A percentile compares a stretch with the other conserved stretches of the same genome.
phyloP scores from a whole-genome alignment of 768 basidiomycete genomes.

The Leccinum subgranulosum region DNA sequence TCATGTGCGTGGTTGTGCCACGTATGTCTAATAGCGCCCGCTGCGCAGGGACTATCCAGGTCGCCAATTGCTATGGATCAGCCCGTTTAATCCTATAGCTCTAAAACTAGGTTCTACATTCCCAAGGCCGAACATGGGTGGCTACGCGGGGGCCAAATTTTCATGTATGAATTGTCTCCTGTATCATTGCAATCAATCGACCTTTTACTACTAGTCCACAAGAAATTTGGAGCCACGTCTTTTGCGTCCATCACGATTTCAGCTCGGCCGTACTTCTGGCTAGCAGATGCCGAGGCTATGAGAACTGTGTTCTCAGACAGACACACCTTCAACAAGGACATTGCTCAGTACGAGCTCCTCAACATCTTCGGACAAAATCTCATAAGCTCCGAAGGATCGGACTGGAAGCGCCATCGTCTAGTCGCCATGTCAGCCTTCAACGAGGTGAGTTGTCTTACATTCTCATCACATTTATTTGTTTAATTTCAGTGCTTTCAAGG shows the following conservation, averaged over 20 bases:
- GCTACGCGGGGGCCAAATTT: constrained; percentile 34
- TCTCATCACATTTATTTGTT: background rate
- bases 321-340: constrained; percentile 32
- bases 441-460: constrained; percentile 31
- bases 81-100: constrained; percentile 30
- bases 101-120: constrained; percentile 30
- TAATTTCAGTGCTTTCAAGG: constrained; percentile 23
- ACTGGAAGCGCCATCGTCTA: constrained; percentile 48
- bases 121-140: constrained; percentile 34
- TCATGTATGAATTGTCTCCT: constrained; percentile 26
- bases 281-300: constrained; percentile 43
- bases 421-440: constrained; percentile 49
- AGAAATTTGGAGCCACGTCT: constrained; percentile 37
- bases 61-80: constrained; percentile 22
- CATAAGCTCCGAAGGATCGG: constrained; percentile 38
- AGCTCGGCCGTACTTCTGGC: constrained; percentile 36
- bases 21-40: too few species aligned
- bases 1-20: too few species aligned
- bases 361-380: constrained; percentile 48
- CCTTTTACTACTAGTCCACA: constrained; percentile 34
- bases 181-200: background rate
- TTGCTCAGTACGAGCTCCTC: constrained; percentile 37
- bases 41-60: constrained; percentile 20
- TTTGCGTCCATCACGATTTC: constrained; percentile 36
- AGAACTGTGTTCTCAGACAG: constrained; percentile 34